phyloP scores from a whole-genome alignment of 2,329 filamentous ascomycete species.

The Coleophoma eucalyptorum region DNA sequence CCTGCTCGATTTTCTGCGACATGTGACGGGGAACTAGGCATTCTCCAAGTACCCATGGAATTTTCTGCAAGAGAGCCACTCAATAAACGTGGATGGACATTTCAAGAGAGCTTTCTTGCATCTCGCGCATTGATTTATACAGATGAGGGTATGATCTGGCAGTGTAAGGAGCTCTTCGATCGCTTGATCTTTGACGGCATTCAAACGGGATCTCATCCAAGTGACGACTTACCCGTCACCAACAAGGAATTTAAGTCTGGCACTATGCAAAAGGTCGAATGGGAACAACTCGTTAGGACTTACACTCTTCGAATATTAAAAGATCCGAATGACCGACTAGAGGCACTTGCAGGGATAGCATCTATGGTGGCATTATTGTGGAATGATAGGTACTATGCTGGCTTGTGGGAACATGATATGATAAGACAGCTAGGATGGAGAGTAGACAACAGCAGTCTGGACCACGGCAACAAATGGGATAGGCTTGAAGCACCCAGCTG shows the following conservation, averaged over 20 bases:
- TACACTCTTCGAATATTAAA: constrained; percentile 1
- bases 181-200: background rate
- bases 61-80: background rate
- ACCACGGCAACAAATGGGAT: background rate
- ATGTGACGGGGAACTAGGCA: background rate
- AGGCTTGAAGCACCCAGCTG: constrained; percentile 1
- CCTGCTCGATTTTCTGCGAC: background rate
- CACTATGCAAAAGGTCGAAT: background rate
- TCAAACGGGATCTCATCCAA: background rate
- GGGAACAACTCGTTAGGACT: background rate
- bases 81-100: constrained; percentile 1
- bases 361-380: background rate
- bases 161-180: background rate
- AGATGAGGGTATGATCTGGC: constrained; percentile 1
- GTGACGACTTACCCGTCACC: background rate
- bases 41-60: background rate
- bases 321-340: background rate
- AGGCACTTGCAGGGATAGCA: constrained; percentile 1
- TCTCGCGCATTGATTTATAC: background rate
- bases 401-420: background rate
- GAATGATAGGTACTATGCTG: constrained; percentile 2
- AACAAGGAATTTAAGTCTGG: background rate
- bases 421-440: background rate
- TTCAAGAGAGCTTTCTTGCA: background rate
- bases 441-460: background rate